Evolutionary conservation across 2,329 filamentous ascomycete species (phyloP).

Genomic region (Clarireedia hainanense): DNA sequence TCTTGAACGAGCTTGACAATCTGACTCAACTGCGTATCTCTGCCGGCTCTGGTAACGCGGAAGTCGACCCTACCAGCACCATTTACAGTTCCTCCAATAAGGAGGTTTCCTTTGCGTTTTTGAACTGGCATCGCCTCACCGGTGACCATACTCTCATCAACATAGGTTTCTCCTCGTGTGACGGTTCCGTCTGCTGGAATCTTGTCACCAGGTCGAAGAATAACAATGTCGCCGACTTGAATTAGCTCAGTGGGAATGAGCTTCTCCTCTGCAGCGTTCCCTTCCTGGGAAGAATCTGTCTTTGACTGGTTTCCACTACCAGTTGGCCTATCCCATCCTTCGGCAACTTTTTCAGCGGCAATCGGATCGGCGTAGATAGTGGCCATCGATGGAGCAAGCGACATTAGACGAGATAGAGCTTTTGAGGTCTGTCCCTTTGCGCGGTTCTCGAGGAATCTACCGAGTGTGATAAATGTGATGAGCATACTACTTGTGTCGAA

Average conservation of each 20-base stretch:
- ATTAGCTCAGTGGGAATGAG: slow-evolving; percentile 90
- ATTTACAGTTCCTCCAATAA: slow-evolving; percentile 95
- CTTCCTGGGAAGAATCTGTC: slow-evolving; percentile 35
- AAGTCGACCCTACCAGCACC: slow-evolving; percentile 88
- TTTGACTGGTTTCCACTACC: slow-evolving; percentile 37
- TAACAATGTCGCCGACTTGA: slow-evolving; percentile 86
- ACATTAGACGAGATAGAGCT: slow-evolving; percentile 90
- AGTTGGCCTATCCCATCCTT: slow-evolving; percentile 56
- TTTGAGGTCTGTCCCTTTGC: slow-evolving; percentile 96
- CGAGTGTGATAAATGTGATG: slow-evolving; percentile 88
- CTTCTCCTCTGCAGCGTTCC: slow-evolving; percentile 68
- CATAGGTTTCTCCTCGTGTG: slow-evolving; percentile 82
- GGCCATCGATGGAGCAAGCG: slow-evolving; percentile 89
- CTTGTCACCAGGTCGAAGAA: slow-evolving; percentile 91
- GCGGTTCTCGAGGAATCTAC: slow-evolving; percentile 84
- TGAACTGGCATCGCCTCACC: slow-evolving; percentile 93
- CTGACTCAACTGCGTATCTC: slow-evolving; percentile 93
- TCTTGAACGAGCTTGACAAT: slow-evolving; percentile 98
- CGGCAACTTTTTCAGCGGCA: slow-evolving; percentile 82
- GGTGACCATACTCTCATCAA: slow-evolving; percentile 98
- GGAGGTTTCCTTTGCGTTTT: slow-evolving; percentile 68
- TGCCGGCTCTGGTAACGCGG: slow-evolving; percentile 81
- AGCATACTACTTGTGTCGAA: slow-evolving; percentile 99
- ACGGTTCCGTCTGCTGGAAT: slow-evolving; percentile 88
- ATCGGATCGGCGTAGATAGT: slow-evolving; percentile 95